Conservation (phyloP, 106 monocot species). For the Dendrobium officinale region DNA sequence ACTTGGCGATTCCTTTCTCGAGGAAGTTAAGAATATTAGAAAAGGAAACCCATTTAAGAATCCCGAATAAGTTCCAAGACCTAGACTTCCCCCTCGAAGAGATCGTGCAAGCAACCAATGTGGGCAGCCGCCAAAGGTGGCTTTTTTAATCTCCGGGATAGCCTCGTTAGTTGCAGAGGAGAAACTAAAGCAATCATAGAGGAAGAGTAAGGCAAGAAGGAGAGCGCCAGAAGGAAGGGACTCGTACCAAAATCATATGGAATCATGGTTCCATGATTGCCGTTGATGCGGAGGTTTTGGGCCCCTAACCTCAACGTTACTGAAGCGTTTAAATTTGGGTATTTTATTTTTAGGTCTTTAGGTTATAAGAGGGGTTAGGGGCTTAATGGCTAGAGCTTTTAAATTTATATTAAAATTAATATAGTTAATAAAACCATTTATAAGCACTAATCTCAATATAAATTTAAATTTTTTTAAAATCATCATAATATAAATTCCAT, state of each 20-base stretch:
- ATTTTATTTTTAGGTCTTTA: neutral
- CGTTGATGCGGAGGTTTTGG: neutral
- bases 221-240: neutral
- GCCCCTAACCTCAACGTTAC: constrained; percentile 3
- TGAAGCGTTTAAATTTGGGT: neutral
- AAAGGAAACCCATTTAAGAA: neutral
- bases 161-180: neutral
- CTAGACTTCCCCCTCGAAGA: neutral
- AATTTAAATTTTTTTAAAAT: no score
- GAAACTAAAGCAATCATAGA: constrained; percentile 1
- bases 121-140: neutral
- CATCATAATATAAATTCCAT: no score
- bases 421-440: no score
- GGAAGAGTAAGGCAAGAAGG: neutral
- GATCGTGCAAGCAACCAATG: constrained; percentile 2
- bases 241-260: neutral
- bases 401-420: no score
- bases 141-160: neutral
- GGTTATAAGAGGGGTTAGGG: no score
- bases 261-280: neutral
- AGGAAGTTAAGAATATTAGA: neutral
- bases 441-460: no score
- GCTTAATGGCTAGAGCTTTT: no score
- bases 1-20: neutral
- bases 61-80: neutral